Evolutionary conservation across 2,329 filamentous ascomycete species (phyloP), one percentile per base, ranked within the genome.

Genomic region (Apiospora pterosperma): DNA sequence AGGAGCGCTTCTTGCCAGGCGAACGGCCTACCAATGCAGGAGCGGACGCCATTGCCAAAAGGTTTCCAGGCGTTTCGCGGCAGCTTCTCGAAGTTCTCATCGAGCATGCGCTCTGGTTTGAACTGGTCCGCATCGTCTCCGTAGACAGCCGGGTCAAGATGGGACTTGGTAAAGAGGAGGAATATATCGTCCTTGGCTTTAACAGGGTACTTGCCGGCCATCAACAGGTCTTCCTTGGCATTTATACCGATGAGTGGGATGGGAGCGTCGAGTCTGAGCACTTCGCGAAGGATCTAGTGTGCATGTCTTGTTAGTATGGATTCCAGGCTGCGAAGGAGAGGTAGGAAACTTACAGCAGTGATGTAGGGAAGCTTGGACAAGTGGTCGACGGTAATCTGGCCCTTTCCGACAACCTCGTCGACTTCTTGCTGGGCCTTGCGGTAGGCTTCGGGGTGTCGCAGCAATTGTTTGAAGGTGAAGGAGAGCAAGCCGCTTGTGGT

Each of bases 91-190:
- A 80, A 81, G 59, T 75, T 74, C 59, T 85, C 86, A 36, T 87
- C 84, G 1, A 88, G 76, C 85, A 90, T 89, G 25, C 88, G 78
- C 70, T 90, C 88, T 0, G 88, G 87, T 58, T 77, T 80, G 75
- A 88, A 90, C 55, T 84, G 80, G 3, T 82, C 77, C 0, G 85
- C 85, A 67, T 89, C 85, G 0, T 80, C 77, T 0, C 87, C 87
- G 61, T 79, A 90, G 1, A 89, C 82, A 5, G 76, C 74, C 0
- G 84, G 85, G 68, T 90, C 88, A 1, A 79, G 78, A 36, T 89
- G 86, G 23, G 84, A 73, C 60, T 80, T 80, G 52, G 77, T 71
- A 11, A 89, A 74, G n/a, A 86, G 66, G 11, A 77, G 70, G 0
- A 80, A 62, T 36, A 88, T 74, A 0, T 76, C 63, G 38, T 84